Evolutionary conservation across 2,329 filamentous ascomycete genomes (phyloP), one percentile per base, ranked within the genome.

Genomic region (Zasmidium cellare): DNA sequence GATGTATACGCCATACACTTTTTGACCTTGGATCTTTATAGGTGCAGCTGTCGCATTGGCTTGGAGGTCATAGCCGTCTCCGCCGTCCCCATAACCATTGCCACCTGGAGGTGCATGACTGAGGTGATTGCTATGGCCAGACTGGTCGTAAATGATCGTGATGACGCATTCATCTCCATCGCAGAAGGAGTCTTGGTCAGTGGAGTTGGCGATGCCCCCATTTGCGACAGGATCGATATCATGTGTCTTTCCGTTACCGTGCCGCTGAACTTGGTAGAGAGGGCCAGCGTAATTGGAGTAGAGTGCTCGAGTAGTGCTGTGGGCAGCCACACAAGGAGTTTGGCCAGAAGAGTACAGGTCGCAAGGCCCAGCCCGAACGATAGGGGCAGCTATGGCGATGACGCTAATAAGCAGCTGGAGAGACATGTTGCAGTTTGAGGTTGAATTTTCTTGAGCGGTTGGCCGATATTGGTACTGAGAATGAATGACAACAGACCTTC

Each of bases 1-100:
- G 31, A 87, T 66, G 65, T 84, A 86, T 61, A 87, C 82, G n/a
- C 85, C 85, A 63, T 87, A 87, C 0, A 81, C 84, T 70, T 84
- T 86, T 31, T 83, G 71, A 0, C 84, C 84, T 20, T 56, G 45
- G 38, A 88, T 65, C 0, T 79, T 84, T 20, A 88, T 82, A 0
- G 85, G 85, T 0, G 85, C 85, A 18, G 80, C 35, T 9, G 35
- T 9, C 16, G 35, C 35, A 5, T 6, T 6, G 7, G 35, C 35
- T 16, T 9, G 35, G 35, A 3, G 7, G 35, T 41, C 35, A 14
- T 9, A 41, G n/a, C 35, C 35, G n/a, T n/a, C n/a, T 41, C 35
- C 35, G 7, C 84, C 48, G 73, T 81, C 0, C 71, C 88, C 86
- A 68, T 88, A 86, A 67, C 87, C 87, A 53, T 67, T 9, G 35